phyloP scores from a whole-genome alignment of 169 alveolate species.

The Eimeria falciformis region DNA sequence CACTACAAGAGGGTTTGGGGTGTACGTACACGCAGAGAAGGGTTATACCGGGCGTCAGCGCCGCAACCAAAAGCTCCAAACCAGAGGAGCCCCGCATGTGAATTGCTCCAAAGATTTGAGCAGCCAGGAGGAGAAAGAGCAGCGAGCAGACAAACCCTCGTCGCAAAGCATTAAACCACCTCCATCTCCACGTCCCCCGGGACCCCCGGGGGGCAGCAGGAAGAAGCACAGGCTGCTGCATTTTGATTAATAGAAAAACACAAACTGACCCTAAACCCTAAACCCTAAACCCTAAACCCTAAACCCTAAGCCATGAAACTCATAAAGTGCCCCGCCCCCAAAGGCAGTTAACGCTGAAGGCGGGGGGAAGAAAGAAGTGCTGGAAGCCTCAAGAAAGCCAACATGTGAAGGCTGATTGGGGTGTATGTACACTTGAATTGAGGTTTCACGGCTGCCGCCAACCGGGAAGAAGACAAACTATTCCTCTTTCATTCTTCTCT shows the following conservation, averaged over 20 bases:
- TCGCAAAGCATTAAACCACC: neutral
- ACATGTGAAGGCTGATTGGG: too few species aligned
- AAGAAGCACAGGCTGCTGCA: neutral
- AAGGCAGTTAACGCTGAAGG: too few species aligned
- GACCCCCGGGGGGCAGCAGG: neutral
- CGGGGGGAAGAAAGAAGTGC: too few species aligned
- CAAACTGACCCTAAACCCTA: neutral
- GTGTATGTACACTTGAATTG: too few species aligned
- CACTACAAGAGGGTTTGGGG: neutral
- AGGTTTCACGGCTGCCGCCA: too few species aligned
- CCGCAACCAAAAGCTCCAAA: conserved; percentile 22
- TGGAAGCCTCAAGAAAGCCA: too few species aligned
- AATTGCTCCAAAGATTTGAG: neutral
- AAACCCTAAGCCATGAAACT: neutral
- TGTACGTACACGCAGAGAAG: conserved; percentile 19
- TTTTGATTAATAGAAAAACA: neutral
- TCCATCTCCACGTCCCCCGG: neutral
- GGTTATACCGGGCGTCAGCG: conserved; percentile 1
- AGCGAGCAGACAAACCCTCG: neutral
- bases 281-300: conserved; percentile 6
- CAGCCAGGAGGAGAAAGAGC: neutral
- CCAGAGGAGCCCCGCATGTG: conserved; percentile 8
- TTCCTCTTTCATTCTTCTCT: too few species aligned
- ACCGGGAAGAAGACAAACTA: too few species aligned
- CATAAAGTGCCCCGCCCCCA: neutral